Evolutionary conservation across 495 filamentous ascomycete species (phyloP), one percentile per base, ranked within the genome.

Genomic region (Daldinia bambusicola): DNA sequence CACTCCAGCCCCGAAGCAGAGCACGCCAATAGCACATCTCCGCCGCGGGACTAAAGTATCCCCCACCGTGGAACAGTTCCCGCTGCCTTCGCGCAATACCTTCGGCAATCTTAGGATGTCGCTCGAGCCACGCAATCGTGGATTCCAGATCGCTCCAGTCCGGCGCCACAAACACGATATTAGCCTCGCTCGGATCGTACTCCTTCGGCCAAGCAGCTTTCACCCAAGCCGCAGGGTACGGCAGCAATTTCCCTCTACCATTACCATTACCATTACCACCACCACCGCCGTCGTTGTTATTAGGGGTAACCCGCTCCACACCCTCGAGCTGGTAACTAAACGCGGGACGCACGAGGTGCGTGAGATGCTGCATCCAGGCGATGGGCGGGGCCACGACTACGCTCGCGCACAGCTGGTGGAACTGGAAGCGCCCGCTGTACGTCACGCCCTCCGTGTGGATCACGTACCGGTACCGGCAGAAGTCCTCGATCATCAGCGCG

Each of bases 401-500:
- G 51, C 79, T 82, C 0, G 69, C 77, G 68, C 85, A 87, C 55
- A 84, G 79, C 77, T 84, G 83, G 65, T 84, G 81, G 76, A 81
- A 86, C 69, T 85, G 84, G 58, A 87, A 82, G 38, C 84, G 78
- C 4, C 85, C 88, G 45, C 83, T 85, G 72, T 89, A 89, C 8
- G 87, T 84, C 22, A 89, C 78, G 1, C 87, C 87, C 78, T 90
- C 88, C n/a, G 87, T 87, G 70, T 89, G 85, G 20, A 89, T 71
- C 13, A 86, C 75, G 71, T 85, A 86, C 52, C 82, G 83, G 71
- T 85, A 85, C 60, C 75, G 71, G 71, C 85, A 87, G 68, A 86
- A 86, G 14, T 82, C 83, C 62, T 84, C 75, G 69, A 86, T 81
- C 1, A 69, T 65, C 10, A 85, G 67, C 18, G 82, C 78, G 67